Evolutionary conservation across 805 yeast species (phyloP).

Genomic region (Myxozyma melibiosi): DNA sequence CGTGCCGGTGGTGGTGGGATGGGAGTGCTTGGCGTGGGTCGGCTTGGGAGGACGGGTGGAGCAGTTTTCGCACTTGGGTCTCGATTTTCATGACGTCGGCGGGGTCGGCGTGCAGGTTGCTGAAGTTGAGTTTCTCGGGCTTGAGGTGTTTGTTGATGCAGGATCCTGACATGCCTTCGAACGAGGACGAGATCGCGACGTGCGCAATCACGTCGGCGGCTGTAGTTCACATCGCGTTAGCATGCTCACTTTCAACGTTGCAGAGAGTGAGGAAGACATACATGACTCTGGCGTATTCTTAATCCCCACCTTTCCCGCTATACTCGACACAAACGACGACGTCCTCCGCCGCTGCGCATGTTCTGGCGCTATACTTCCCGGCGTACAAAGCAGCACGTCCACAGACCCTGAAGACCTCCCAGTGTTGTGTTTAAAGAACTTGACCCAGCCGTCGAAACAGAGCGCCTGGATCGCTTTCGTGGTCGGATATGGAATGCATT

Average conservation of each 20-base stretch:
- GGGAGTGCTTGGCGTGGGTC: neutral
- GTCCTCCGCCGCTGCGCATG: neutral
- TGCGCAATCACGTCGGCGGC: slow-evolving; percentile 18
- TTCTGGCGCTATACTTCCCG: slow-evolving; percentile 5
- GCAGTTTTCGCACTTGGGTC: neutral
- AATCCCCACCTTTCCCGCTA: slow-evolving; percentile 17
- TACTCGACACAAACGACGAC: slow-evolving; percentile 2
- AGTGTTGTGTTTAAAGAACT: slow-evolving; percentile 1
- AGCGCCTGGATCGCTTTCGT: slow-evolving; percentile 27
- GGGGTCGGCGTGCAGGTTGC: slow-evolving; percentile 10
- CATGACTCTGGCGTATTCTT: slow-evolving; percentile 17
- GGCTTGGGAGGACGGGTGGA: neutral
- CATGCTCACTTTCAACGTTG: neutral
- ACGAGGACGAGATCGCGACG: slow-evolving; percentile 11
- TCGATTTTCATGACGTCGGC: slow-evolving; percentile 4
- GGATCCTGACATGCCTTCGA: slow-evolving; percentile 8
- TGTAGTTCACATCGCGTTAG: neutral
- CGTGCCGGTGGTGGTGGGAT: no score
- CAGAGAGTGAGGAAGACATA: neutral
- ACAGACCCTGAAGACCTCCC: no score
- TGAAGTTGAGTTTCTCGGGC: slow-evolving; percentile 2
- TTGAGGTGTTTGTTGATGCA: slow-evolving; percentile 16
- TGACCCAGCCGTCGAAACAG: slow-evolving; percentile 20
- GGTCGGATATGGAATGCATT: slow-evolving; percentile 4
- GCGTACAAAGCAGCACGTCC: slow-evolving; percentile 25